A percentile compares a stretch with the other conserved stretches of the same genome.
Evolutionary conservation across 768 basidiomycete species (phyloP).

Genomic region (Goffeauzyma gilvescens): DNA sequence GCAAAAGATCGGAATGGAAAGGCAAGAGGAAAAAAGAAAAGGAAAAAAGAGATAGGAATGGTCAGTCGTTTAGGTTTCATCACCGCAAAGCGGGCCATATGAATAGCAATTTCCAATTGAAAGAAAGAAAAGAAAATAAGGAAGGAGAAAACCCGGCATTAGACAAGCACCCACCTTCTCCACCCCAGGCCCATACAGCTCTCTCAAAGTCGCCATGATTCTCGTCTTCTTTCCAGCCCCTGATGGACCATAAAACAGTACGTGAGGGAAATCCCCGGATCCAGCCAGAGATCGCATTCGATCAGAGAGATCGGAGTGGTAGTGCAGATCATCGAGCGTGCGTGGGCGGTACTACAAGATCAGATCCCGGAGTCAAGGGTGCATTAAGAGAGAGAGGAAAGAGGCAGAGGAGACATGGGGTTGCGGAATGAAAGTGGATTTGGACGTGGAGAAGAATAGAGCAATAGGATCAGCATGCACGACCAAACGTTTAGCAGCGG

Average conservation of each 20-base stretch:
- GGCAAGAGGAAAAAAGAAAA: neutral
- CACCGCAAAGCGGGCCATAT: no score
- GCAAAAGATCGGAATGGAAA: neutral
- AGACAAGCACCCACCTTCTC: constrained; percentile 51
- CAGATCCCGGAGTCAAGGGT: neutral
- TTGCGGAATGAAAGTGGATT: no score
- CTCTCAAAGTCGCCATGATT: constrained; percentile 67
- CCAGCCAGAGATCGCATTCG: constrained; percentile 51
- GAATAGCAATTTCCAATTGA: no score
- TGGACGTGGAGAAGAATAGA: constrained; percentile 4
- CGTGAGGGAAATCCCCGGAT: constrained; percentile 88
- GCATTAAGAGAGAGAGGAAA: neutral
- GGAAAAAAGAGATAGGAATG: neutral
- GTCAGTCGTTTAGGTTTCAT: neutral
- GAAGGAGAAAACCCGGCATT: no score
- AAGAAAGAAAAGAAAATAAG: no score
- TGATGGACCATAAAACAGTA: constrained; percentile 91
- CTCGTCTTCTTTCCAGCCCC: constrained; percentile 97
- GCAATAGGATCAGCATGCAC: no score
- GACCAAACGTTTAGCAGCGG: no score
- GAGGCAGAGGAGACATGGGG: no score
- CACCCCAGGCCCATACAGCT: constrained; percentile 75
- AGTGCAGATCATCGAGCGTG: constrained; percentile 65
- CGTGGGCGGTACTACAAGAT: constrained; percentile 57
- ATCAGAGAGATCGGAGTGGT: constrained; percentile 61